phyloP scores from a whole-genome alignment of 345 rosid species.

The rapeseed (Brassica napus) region Da-Ae NC_063444.1:50094501-50095000 shows the following conservation, averaged over 20 bases:
- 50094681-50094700: background rate
- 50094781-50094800: background rate
- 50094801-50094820: background rate
- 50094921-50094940: conserved; percentile 22
- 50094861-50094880: conserved; percentile 8
- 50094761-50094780: background rate
- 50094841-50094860: conserved; percentile 25
- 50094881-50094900: conserved; percentile 23
- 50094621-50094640: no score
- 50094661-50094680: background rate
- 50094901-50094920: conserved; percentile 19
- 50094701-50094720: background rate
- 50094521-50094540: no score
- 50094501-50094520: no score
- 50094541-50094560: no score
- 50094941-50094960: conserved; percentile 7
- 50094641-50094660: no score
- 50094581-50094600: no score
- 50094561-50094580: no score
- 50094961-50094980: conserved; percentile 17
- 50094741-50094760: background rate
- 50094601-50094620: no score
- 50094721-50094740: background rate
- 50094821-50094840: conserved; percentile 27
- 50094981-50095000: background rate